Base-by-base conservation (phyloP, 2,329 filamentous ascomycete species). In the Cadophora gregata region DNA sequence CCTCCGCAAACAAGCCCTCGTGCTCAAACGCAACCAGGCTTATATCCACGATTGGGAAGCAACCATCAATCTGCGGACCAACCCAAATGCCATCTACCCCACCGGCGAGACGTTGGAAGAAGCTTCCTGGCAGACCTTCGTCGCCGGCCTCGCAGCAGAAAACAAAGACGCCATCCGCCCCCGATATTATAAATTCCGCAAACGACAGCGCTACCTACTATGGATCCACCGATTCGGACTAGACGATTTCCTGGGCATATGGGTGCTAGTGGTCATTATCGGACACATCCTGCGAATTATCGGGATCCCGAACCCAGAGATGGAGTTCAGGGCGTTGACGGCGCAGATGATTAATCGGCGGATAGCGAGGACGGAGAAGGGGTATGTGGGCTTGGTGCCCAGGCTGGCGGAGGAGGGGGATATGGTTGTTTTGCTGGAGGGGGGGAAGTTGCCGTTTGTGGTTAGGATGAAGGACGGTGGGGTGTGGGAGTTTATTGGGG, bases 341-440 rank as follows among this genome's bases (percentile, higher is more conserved):
- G 19, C 24, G 12, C 25, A 42, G 29, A 63, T 63, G 48, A 63
- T 63, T 16, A 56, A 47, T 47, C n/a, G 61, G 9, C n/a, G 48
- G 10, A 21, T 55, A 42, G 48, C 50, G 4, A 58, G 29, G 29
- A 67, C 62, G 21, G 62, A 62, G 50, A 62, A 67, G 31, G 56
- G 65, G 7, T 64, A 56, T n/a, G 48, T 67, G 10, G 65, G 62
- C 4, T 21, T 64, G 42, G 56, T 36, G 14, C 65, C 65, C 31
- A 45, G 25, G 25, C n/a, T 61, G 16, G 62, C 62, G 12, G 58
- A 67, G 38, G 47, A 29, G n/a, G 65, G 62, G 24, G 66, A 67
- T 53, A 9, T 10, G 24, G 51, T 67, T 59, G 36, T 48, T 8
- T 38, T 66, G 53, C 27, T 65, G 27, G 10, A 51, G 3, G 66